Evolutionary conservation across 805 yeast species (phyloP), one percentile per base, ranked within the genome.

Genomic region (Myxozyma nipponensis): DNA sequence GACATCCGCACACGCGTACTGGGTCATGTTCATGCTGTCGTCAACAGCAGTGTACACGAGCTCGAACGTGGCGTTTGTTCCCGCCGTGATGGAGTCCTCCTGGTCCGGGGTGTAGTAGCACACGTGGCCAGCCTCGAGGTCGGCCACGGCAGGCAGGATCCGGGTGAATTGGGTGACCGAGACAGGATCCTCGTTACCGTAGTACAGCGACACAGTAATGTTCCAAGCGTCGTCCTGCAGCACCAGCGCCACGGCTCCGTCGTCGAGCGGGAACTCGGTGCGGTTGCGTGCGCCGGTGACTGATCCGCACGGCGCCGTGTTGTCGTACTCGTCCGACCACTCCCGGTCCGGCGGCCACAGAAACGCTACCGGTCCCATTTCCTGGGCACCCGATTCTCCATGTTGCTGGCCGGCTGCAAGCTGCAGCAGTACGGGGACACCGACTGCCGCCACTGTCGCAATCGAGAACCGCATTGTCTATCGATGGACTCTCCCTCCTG

Each of bases 291-390:
- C 61, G 38, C 65, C 59, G 17, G 67, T 63, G 39, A 69, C 64
- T 4, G 75, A 66, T 43, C 78, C 78, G 63, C 78, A 74, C 54
- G 78, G 78, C 9, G 76, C 75, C 30, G 66, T 63, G 56, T 71
- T 70, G 58, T 74, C 77, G 21, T 67, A 66, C 42, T 71, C 76
- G 42, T 68, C 76, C 22, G 72, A 63, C 78, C 78, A 74, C 53
- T 67, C 72, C 66, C 78, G 70, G 48, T 66, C 72, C 3, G 59
- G 54, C 51, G 78, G 78, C 63, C 69, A 74, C 49, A 74, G 39
- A 60, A 70, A 62, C 42, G 72, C 70, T 26, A 69, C 65, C 45
- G 71, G 73, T 23, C 74, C 74, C 73, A 70, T 70, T 39, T 67
- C 62, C 50, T 66, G 63, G 28, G 72, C 68, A 32, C 57, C 66